Conservation (phyloP, 1,284 basidiomycete species). For the Gomphus bonarii region DNA sequence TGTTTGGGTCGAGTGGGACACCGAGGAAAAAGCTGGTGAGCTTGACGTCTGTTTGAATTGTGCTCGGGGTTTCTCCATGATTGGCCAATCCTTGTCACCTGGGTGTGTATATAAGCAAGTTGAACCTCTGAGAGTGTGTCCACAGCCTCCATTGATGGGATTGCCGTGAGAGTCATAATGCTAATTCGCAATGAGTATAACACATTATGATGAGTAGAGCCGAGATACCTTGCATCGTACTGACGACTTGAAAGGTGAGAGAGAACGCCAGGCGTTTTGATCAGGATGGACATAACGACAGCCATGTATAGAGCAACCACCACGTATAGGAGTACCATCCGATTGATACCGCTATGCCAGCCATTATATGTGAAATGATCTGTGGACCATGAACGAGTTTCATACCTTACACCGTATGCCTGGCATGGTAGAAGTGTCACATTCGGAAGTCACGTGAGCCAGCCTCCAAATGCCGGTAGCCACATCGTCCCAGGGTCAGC, state of each 20-base stretch:
- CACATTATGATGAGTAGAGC: neutral
- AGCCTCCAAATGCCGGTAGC: neutral
- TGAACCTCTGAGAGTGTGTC: neutral
- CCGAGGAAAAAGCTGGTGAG: neutral
- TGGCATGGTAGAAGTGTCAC: neutral
- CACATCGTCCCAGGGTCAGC: neutral
- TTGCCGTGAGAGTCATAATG: neutral
- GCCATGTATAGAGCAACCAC: neutral
- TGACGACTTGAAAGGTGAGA: neutral
- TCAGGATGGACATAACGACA: neutral
- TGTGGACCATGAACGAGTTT: neutral
- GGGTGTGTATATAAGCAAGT: neutral
- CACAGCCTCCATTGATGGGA: neutral
- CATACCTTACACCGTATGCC: neutral
- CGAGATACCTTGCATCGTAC: conserved; percentile 1
- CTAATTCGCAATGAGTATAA: neutral
- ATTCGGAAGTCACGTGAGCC: neutral
- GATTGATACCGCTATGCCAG: neutral
- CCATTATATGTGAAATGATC: neutral
- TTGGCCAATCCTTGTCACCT: neutral
- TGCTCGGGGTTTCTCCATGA: neutral
- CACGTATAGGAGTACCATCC: neutral
- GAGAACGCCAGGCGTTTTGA: neutral
- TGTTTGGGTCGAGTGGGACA: neutral
- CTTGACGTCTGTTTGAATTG: neutral